phyloP scores from a whole-genome alignment of 2,329 filamentous ascomycete species.

The Tolypocladium endophyticum region DNA sequence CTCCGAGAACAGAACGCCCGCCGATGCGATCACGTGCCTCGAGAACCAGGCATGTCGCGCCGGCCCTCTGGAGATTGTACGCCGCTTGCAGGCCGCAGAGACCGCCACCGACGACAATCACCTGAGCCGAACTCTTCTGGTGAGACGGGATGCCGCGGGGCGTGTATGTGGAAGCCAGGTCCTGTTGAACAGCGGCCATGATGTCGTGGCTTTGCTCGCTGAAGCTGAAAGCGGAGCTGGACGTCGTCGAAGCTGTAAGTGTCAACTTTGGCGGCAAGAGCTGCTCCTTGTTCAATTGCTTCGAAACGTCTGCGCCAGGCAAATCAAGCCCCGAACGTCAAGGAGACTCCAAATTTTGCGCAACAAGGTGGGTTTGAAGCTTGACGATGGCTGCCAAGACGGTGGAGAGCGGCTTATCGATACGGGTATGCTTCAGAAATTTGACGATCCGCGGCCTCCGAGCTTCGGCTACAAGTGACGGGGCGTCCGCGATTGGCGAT shows the following conservation, averaged over 20 bases:
- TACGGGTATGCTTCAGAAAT: background rate
- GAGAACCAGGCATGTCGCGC: conserved; percentile 12
- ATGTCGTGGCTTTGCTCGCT: background rate
- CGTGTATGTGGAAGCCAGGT: background rate
- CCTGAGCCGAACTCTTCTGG: conserved; percentile 8
- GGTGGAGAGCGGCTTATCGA: background rate
- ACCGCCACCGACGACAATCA: conserved; percentile 14
- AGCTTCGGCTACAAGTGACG: background rate
- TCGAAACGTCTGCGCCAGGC: background rate
- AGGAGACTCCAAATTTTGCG: background rate
- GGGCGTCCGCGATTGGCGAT: background rate
- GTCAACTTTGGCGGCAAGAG: background rate
- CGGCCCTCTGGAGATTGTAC: conserved; percentile 10
- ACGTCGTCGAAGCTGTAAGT: background rate
- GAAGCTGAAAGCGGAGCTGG: background rate
- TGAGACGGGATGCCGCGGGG: conserved; percentile 1
- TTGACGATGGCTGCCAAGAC: background rate
- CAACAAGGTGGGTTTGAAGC: background rate
- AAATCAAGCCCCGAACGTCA: background rate
- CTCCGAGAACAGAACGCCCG: background rate
- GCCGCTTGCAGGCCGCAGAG: conserved; percentile 14
- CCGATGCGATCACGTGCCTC: conserved; percentile 3
- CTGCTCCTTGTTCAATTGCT: background rate
- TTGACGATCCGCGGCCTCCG: background rate
- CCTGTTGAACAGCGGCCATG: background rate